Evolutionary conservation across 2,329 filamentous ascomycete species (phyloP).

Genomic region (Diaporthe citriasiana): DNA sequence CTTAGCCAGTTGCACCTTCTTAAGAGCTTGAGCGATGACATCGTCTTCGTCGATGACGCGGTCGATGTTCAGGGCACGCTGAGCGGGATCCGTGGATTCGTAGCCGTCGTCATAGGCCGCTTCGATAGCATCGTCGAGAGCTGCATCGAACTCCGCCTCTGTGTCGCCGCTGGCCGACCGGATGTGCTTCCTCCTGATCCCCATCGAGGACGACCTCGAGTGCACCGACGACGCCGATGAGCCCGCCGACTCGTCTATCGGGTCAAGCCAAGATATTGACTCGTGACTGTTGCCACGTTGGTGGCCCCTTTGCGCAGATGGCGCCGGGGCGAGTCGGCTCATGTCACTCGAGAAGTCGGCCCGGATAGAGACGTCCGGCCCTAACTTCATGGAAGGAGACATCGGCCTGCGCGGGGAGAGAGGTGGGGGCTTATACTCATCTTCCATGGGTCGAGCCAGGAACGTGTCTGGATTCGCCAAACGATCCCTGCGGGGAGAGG

Average conservation of each 20-base stretch:
- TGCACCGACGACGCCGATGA: constrained; percentile 85
- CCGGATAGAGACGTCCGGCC: constrained; percentile 51
- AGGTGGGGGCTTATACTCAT: constrained; percentile 77
- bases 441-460: constrained; percentile 66
- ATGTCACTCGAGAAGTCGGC: constrained; percentile 53
- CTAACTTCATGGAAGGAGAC: constrained; percentile 59
- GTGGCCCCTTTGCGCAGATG: constrained; percentile 54
- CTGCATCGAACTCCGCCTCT: constrained; percentile 93
- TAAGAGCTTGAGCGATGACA: constrained; percentile 68
- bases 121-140: constrained; percentile 94
- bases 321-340: constrained; percentile 47
- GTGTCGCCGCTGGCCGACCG: constrained; percentile 78
- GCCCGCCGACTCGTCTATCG: constrained; percentile 89
- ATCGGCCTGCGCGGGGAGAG: constrained; percentile 74
- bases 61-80: constrained; percentile 3
- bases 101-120: constrained; percentile 95
- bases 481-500: constrained; percentile 60
- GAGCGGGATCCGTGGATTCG: constrained; percentile 63
- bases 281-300: constrained; percentile 78
- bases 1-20: constrained; percentile 81
- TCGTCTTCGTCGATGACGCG: constrained; percentile 53
- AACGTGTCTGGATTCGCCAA: constrained; percentile 49
- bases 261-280: constrained; percentile 93
- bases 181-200: constrained; percentile 78
- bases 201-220: constrained; percentile 81